Evolutionary conservation across 352 stramenopile genomes (phyloP).

Genomic region (Globisporangium perplexum): DNA sequence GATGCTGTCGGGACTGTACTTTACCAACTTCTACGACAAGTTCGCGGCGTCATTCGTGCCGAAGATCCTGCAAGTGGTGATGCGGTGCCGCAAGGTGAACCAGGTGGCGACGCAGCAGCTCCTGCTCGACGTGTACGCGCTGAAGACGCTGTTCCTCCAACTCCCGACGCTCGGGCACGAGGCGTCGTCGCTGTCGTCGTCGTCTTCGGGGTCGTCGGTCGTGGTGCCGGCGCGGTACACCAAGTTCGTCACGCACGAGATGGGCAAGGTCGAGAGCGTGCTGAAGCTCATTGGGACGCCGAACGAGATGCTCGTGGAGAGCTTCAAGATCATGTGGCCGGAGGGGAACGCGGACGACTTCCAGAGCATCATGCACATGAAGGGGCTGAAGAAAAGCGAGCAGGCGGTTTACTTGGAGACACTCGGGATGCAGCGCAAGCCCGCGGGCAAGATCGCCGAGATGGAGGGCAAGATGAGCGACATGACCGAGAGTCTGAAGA

Average conservation of each 20-base stretch:
- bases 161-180: conserved; percentile 84
- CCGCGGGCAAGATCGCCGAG: conserved; percentile 63
- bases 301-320: conserved; percentile 93
- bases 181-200: conserved; percentile 28
- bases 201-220: conserved; percentile 13
- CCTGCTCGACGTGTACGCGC: conserved; percentile 96
- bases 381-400: conserved; percentile 86
- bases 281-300: conserved; percentile 97
- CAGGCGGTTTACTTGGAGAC: conserved; percentile 55
- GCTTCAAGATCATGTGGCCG: conserved; percentile 96
- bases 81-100: conserved; percentile 92
- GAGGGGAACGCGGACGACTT: conserved; percentile 91
- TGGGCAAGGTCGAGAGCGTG: conserved; percentile 94
- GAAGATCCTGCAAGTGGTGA: conserved; percentile 84
- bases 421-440: conserved; percentile 57
- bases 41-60: conserved; percentile 92
- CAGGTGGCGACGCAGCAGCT: conserved; percentile 97
- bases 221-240: conserved; percentile 92
- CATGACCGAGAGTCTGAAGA: conserved; percentile 82
- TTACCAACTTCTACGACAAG: conserved; percentile 98
- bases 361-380: conserved; percentile 94
- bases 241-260: conserved; percentile 96
- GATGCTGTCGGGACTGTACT: conserved; percentile 92
- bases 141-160: conserved; percentile 96
- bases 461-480: conserved; percentile 86